Percentiles rank a stretch among this genome's conserved stretches.
Evolutionary conservation across 2,329 filamentous ascomycete species (phyloP).

Genomic region (Tolypocladium tropicale): DNA sequence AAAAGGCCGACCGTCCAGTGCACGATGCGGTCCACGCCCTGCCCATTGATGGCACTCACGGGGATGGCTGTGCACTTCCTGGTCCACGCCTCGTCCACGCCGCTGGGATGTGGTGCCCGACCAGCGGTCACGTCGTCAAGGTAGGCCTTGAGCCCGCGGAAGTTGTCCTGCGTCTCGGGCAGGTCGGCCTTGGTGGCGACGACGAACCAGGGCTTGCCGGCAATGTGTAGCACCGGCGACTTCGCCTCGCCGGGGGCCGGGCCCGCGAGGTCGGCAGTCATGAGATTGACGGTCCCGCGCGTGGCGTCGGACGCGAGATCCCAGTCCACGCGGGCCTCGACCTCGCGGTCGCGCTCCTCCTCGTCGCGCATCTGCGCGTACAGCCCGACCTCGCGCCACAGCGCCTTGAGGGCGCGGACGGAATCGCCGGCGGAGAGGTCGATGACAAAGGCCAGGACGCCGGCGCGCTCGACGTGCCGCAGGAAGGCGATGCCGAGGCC

Average conservation of each 20-base stretch:
- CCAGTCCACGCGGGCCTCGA: conserved; percentile 46
- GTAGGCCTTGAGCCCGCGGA: conserved; percentile 57
- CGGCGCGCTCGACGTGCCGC: conserved; percentile 86
- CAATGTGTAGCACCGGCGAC: conserved; percentile 54
- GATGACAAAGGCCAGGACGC: conserved; percentile 86
- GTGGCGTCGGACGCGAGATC: conserved; percentile 39
- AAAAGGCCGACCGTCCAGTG: conserved; percentile 63
- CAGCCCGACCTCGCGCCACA: conserved; percentile 85
- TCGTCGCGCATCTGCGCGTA: conserved; percentile 75
- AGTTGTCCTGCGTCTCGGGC: conserved; percentile 69
- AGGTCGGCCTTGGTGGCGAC: conserved; percentile 89
- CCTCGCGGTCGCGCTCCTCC: conserved; percentile 55
- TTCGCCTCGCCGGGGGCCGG: conserved; percentile 1
- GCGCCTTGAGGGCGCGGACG: conserved; percentile 62
- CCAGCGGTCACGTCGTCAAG: conserved; percentile 55
- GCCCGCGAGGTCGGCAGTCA: conserved; percentile 10
- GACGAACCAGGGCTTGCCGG: conserved; percentile 94
- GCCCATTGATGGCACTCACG: conserved; percentile 78
- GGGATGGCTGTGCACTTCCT: conserved; percentile 63
- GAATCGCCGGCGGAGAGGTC: conserved; percentile 76
- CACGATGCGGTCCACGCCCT: conserved; percentile 68
- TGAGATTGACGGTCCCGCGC: conserved; percentile 14
- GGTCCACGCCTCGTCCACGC: conserved; percentile 45
- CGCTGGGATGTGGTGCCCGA: conserved; percentile 61
- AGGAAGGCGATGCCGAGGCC: conserved; percentile 88